Base-by-base conservation (phyloP, 225 moss, liverwort and hornwort species). In the Sphagnum tenellum region DNA sequence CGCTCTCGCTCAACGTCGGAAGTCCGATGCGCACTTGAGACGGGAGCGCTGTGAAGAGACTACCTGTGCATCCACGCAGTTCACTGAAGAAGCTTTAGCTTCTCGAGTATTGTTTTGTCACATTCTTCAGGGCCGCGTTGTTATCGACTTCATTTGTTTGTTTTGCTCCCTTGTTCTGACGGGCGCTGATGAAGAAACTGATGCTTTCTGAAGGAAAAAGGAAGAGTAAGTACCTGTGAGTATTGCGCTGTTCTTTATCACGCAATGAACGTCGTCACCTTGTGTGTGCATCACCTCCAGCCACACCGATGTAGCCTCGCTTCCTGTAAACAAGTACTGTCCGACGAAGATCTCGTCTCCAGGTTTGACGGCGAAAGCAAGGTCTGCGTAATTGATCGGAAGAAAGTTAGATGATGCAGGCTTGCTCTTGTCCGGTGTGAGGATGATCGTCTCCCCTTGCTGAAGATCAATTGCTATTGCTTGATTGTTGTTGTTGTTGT, bases 301-400 rank as follows among this genome's bases (percentile, higher is more conserved):
- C 86, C 86, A 86, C 0, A 83, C 77, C 0, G 86, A 81, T 4
- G 91, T 92, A 7, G 77, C 71, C 74, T 95, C 91, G 49, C 94
- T 95, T 12, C 94, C 89, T 0, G 94, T 95, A 2, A 84, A 95
- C 2, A 95, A 60, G 14, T 95, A 95, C 45, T 95, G 91, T 2
- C 91, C 91, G 0, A 92, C 82, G 45, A 95, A 95, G 45, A 95
- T 84, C 45, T 89, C 89, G 56, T 92, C 91, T 11, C 86, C 84
- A 2, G 78, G 57, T 70, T 95, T 95, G 0, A 95, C 81, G 1
- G 81, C 84, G 9, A 81, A 88, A 2, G 86, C 85, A 1, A 95
- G 75, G n/a, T 89, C 79, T 0, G 59, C 57, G 9, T 80, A 92
- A 46, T 95, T 95, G 3, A 95, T 71, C 0, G 91, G 91, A 53